Evolutionary conservation across 2,329 filamentous ascomycete genomes (phyloP).

Genomic region (Cytospora leucostoma): DNA sequence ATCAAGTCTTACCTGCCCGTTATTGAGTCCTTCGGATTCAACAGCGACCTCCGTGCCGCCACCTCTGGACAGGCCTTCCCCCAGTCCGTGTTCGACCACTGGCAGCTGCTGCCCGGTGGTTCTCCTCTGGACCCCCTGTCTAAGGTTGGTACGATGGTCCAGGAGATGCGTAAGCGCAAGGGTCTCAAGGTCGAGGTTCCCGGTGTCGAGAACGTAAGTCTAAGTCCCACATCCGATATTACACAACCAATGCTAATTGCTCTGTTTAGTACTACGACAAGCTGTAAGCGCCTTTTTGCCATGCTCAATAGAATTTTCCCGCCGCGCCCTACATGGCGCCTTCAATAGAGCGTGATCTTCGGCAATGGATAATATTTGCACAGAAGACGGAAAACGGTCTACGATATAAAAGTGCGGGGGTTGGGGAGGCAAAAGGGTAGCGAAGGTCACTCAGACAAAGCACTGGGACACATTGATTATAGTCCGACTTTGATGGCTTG

Average conservation of each 20-base stretch:
- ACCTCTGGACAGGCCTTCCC: conserved; percentile 99
- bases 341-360: conserved; percentile 44
- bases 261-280: conserved; percentile 91
- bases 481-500: conserved; percentile 40
- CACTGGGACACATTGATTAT: conserved; percentile 41
- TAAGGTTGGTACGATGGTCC: conserved; percentile 81
- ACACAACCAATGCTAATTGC: conserved; percentile 40
- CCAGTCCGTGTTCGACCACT: conserved; percentile 98
- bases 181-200: conserved; percentile 97
- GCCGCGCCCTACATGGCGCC: conserved; percentile 41
- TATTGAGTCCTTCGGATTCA: conserved; percentile 72
- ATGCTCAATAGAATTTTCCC: conserved; percentile 48
- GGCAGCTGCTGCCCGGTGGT: conserved; percentile 93
- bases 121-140: conserved; percentile 80
- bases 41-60: conserved; percentile 88
- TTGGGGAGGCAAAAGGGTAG: conserved; percentile 37
- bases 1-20: conserved; percentile 58
- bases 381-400: conserved; percentile 31
- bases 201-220: conserved; percentile 90
- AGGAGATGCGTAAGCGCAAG: conserved; percentile 97
- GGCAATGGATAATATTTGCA: conserved; percentile 22
- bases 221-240: neutral
- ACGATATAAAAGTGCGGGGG: conserved; percentile 20
- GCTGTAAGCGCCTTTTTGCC: conserved; percentile 68
- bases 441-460: conserved; percentile 39